A percentile compares a stretch with the other conserved stretches of the same genome.
Conservation (phyloP, 345 rosid species). For the Hevea brasiliensis region DNA sequence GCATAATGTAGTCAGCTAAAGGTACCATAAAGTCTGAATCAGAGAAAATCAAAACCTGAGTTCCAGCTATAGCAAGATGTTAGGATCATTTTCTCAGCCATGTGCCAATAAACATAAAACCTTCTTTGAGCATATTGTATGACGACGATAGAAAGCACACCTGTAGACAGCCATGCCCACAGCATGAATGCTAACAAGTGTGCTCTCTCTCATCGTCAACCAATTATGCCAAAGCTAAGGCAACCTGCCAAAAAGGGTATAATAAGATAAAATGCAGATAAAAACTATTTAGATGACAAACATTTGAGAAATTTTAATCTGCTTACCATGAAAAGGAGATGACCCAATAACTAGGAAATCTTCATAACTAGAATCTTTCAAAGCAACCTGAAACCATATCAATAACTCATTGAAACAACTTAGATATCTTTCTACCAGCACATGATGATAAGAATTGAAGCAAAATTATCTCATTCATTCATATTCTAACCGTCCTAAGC, state of each 20-base stretch:
- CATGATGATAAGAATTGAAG: background rate
- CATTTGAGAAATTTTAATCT: background rate
- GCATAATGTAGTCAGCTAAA: background rate
- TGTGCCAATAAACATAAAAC: background rate
- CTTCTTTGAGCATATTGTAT: slow-evolving; percentile 9
- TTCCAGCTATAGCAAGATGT: background rate
- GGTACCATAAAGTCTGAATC: background rate
- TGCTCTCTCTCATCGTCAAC: slow-evolving; percentile 30
- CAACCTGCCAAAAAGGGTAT: background rate
- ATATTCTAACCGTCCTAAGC: background rate
- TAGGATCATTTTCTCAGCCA: background rate
- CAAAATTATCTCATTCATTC: background rate
- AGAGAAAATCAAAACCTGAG: background rate
- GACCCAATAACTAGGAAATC: background rate
- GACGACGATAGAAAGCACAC: slow-evolving; percentile 35
- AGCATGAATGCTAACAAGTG: slow-evolving; percentile 18
- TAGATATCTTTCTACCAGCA: background rate
- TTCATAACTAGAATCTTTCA: background rate
- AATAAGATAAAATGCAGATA: background rate
- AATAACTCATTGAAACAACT: background rate
- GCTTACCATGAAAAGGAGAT: background rate
- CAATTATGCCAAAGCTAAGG: background rate
- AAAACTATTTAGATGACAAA: no score
- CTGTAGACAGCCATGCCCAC: slow-evolving; percentile 10
- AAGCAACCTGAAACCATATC: background rate